A percentile compares a stretch with the other conserved stretches of the same genome.
These are phyloP conservation scores for Micromonas pusilla DNA, from an alignment of 139 green algal species.

Conservation along the genomic window DNA sequence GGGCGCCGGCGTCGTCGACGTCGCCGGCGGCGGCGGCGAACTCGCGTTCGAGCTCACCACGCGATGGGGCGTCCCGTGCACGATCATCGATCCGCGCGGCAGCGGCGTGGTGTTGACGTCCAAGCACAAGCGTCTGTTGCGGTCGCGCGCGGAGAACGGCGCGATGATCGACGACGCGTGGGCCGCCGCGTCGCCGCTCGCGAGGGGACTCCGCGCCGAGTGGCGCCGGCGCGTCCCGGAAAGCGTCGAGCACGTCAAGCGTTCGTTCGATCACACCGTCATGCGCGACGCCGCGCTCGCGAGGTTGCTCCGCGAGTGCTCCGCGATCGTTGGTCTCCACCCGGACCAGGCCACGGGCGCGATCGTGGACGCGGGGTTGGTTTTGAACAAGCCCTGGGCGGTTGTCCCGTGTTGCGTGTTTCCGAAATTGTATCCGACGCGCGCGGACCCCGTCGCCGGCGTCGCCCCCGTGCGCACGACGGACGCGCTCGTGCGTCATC, in stretches of 20 bases:
- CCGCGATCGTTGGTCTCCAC: conserved; percentile 10
- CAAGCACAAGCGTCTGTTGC: not conserved
- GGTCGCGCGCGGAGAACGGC: not conserved
- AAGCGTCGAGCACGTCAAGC: conserved; percentile 26
- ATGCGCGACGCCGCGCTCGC: not conserved
- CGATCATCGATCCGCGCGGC: not conserved
- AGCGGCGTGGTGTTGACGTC: not conserved
- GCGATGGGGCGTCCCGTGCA: not conserved
- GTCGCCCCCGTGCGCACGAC: not conserved
- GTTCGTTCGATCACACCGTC: conserved; percentile 17
- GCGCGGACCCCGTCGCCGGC: not conserved
- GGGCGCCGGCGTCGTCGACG: not conserved
- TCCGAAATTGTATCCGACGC: not conserved
- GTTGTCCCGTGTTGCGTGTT: conserved; percentile 27
- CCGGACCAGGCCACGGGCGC: conserved; percentile 22
- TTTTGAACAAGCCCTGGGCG: conserved; percentile 19
- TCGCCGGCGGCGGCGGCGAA: not conserved
- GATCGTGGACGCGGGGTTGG: conserved; percentile 16
- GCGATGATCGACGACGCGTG: not conserved
- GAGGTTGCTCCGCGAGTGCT: not conserved
- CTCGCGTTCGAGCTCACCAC: not conserved
- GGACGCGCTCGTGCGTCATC: not conserved
- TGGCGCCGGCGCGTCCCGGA: not conserved
- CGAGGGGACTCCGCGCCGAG: not conserved
- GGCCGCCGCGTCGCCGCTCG: not conserved